Evolutionary conservation across 2,329 filamentous ascomycete genomes (phyloP), one percentile per base, ranked within the genome.

Genomic region (Trichoderma brevicompactum): DNA sequence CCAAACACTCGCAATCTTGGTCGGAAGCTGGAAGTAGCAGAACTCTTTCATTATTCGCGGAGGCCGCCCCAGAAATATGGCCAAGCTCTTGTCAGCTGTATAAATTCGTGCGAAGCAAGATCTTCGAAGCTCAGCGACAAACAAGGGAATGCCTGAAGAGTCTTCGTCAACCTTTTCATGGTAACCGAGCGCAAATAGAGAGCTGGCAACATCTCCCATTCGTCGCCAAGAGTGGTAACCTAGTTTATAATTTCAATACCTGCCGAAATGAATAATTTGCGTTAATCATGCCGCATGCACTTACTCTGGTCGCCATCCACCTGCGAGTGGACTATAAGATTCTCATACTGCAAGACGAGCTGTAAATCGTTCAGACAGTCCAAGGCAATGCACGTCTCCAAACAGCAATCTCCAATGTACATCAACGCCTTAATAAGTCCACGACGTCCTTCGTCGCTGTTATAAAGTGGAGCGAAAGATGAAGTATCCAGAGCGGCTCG

Each of bases 201-300:
- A 48, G 43, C 61, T 64, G 10, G 50, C 61, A 13, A 64, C 61
- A 23, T 64, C 61, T 2, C 61, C 61, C 61, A 64, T 64, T 1
- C 61, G 49, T n/a, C 61, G 23, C 61, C 61, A 64, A 32, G 61
- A 64, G 36, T 64, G 61, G 41, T 55, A 64, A 12, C 60, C 60
- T 64, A 7, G 2, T 32, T 32, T 2, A 17, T 10, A 13, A 15
- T 4, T 17, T 64, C 6, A 64, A 43, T 15, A 15, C 19, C 7
- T 9, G n/a, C 10, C 5, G 13, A 19, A 7, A n/a, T 43, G 7
- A 12, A 17, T n/a, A 5, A 5, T 15, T 17, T 5, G 32, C 7
- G 13, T 12, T 2, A 7, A 15, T 4, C 13, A 44, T 28, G 10
- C 7, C 6, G 4, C 12, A 40, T 28, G n/a, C 7, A 7, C 61